These are phyloP conservation scores for Ustilago sp. DNA, from an alignment of 1,284 basidiomycete genomes.

Conservation along the genomic window DNA sequence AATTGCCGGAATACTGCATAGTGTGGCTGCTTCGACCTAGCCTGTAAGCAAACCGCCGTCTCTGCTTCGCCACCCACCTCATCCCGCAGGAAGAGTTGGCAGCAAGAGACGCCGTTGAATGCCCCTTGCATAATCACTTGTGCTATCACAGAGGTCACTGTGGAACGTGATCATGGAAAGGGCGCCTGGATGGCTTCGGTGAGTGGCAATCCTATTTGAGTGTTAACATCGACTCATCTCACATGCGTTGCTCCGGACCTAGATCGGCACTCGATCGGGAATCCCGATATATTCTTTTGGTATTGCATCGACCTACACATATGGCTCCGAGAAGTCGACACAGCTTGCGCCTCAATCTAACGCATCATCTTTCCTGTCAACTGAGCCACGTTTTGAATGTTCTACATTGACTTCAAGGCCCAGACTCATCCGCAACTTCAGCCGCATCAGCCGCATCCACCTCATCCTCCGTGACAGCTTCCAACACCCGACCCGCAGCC, in stretches of 20 bases:
- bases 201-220: not conserved
- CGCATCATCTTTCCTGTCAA: not conserved
- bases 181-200: not conserved
- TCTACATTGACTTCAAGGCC: constrained; percentile 5
- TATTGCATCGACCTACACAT: not conserved
- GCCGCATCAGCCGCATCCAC: constrained; percentile 29
- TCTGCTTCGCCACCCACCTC: not conserved
- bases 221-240: not conserved
- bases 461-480: constrained; percentile 36
- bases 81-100: not conserved
- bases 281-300: not conserved
- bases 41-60: not conserved
- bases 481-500: constrained; percentile 28
- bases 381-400: not conserved
- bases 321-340: not conserved
- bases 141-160: not conserved
- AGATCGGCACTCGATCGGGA: not conserved
- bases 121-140: not conserved
- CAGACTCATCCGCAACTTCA: constrained; percentile 42
- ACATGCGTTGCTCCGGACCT: not conserved
- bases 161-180: not conserved
- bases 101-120: not conserved
- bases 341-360: not conserved
- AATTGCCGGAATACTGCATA: not conserved
- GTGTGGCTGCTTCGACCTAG: not conserved